phyloP scores from a whole-genome alignment of 257 asterid species.

The Solanum tacnaense region DNA sequence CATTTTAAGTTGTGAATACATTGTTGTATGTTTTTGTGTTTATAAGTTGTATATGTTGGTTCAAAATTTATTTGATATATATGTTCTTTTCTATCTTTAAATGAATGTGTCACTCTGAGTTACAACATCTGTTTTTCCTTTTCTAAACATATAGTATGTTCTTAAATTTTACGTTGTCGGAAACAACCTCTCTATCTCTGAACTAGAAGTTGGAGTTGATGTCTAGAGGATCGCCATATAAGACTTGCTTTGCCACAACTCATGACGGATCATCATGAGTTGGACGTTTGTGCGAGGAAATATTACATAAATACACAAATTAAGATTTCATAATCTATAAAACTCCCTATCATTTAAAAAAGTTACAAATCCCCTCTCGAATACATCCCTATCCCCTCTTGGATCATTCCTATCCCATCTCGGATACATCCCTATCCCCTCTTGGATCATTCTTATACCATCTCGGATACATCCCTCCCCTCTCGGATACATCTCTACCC shows the following conservation, averaged over 20 bases:
- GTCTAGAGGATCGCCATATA: not conserved
- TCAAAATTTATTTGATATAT: not conserved
- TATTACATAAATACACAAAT: not conserved
- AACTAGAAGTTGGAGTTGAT: not conserved
- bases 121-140: not conserved
- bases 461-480: no score
- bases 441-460: no score
- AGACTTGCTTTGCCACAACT: not conserved
- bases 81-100: not conserved
- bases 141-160: not conserved
- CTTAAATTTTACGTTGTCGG: not conserved
- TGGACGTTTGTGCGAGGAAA: not conserved
- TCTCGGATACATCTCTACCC: no score
- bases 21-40: not conserved
- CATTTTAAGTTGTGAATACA: conserved; percentile 7
- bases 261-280: not conserved
- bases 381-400: not conserved
- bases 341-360: no score
- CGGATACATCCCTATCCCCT: no score
- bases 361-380: no score
- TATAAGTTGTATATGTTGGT: not conserved
- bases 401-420: no score
- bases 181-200: no score
- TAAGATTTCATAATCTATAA: no score
- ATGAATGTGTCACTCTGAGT: not conserved